Percentiles rank a stretch among this genome's conserved stretches.
Evolutionary conservation across 345 rosid genomes (phyloP).

Genomic region (Arabis hirsuta): DNA sequence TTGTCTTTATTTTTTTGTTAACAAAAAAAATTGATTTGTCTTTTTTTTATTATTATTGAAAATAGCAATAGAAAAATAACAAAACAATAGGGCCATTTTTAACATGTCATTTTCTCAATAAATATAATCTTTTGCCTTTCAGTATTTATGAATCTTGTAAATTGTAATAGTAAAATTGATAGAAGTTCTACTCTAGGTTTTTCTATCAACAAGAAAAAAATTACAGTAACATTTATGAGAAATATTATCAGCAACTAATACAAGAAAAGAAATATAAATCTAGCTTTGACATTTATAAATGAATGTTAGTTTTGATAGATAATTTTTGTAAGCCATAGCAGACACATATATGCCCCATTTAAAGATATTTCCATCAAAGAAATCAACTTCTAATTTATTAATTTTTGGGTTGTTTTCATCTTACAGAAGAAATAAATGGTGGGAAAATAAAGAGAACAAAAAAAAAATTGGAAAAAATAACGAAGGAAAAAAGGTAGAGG

Average conservation of each 20-base stretch:
- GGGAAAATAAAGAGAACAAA: conserved; percentile 16
- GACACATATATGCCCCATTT: too few relatives aligned
- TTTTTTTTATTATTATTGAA: conserved; percentile 17
- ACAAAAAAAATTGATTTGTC: conserved; percentile 3
- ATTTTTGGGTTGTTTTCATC: too few relatives aligned
- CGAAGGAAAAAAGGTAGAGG: conserved; percentile 40
- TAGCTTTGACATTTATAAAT: too few relatives aligned
- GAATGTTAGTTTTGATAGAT: too few relatives aligned
- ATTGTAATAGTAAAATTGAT: conserved; percentile 9
- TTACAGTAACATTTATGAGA: not conserved
- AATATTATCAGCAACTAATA: not conserved
- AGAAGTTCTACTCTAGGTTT: not conserved
- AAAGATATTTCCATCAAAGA: not conserved
- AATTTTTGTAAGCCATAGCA: not conserved
- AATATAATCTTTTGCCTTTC: not conserved
- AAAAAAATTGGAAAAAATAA: conserved; percentile 24
- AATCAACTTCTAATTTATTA: too few relatives aligned
- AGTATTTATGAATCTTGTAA: conserved; percentile 16
- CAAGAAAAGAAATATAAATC: too few relatives aligned
- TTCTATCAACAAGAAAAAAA: not conserved
- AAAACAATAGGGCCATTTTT: conserved; percentile 6
- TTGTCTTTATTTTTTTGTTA: conserved; percentile 25
- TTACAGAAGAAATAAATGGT: not conserved
- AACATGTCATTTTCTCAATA: conserved; percentile 32
- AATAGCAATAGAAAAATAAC: conserved; percentile 18